Percentiles rank a stretch among this genome's conserved stretches.
Evolutionary conservation across 1,284 basidiomycete species (phyloP).

Genomic region (Gymnopus androsaceus): DNA sequence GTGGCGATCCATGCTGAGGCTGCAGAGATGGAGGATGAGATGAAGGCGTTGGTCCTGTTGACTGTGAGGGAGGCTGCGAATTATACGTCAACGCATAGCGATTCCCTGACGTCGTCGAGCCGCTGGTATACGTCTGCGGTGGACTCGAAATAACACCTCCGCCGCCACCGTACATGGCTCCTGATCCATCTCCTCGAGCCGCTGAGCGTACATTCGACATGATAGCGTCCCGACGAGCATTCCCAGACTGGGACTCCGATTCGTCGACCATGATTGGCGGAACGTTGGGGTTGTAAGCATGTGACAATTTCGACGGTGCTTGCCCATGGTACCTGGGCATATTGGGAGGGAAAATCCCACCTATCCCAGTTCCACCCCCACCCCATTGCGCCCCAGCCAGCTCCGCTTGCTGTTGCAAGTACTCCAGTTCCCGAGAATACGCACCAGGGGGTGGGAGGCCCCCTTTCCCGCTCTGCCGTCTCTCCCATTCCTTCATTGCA

Average conservation of each 20-base stretch:
- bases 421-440: constrained; percentile 82
- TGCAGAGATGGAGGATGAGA: constrained; percentile 11
- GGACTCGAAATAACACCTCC: constrained; percentile 67
- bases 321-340: constrained; percentile 31
- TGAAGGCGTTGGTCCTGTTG: constrained; percentile 21
- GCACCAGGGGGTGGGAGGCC: constrained; percentile 56
- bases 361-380: constrained; percentile 16
- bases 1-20: constrained; percentile 34
- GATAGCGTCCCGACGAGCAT: constrained; percentile 61
- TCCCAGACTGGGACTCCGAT: constrained; percentile 28
- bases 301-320: constrained; percentile 68
- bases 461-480: constrained; percentile 70
- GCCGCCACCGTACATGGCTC: constrained; percentile 45
- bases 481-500: constrained; percentile 87
- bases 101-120: constrained; percentile 51
- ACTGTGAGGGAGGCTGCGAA: constrained; percentile 18
- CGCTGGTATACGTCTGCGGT: constrained; percentile 65
- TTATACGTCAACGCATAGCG: constrained; percentile 58
- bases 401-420: constrained; percentile 90
- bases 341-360: constrained; percentile 1
- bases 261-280: constrained; percentile 64
- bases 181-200: constrained; percentile 51
- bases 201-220: constrained; percentile 74
- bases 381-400: constrained; percentile 55
- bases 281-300: constrained; percentile 60